phyloP scores from a whole-genome alignment of 2,329 filamentous ascomycete species.

The Coniochaeta hoffmannii region DNA sequence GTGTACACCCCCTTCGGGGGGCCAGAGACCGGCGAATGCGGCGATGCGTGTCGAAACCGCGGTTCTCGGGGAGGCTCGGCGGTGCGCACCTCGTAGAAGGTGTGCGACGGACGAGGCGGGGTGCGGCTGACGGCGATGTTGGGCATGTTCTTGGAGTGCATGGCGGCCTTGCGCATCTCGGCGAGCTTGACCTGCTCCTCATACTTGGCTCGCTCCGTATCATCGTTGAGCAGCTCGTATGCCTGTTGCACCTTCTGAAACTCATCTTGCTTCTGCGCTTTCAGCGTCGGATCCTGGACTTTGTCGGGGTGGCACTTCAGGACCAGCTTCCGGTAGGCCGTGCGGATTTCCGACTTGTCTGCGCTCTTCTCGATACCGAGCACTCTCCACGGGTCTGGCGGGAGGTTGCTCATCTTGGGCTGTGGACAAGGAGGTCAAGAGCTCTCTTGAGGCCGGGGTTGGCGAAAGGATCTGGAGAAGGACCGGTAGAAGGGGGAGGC shows the following conservation, averaged over 20 bases:
- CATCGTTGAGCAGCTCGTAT: slow-evolving; percentile 83
- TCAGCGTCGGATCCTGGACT: slow-evolving; percentile 68
- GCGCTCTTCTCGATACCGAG: slow-evolving; percentile 70
- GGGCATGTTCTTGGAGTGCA: slow-evolving; percentile 30
- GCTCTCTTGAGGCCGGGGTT: too few relatives aligned
- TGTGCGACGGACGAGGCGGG: slow-evolving; percentile 23
- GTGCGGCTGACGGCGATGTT: slow-evolving; percentile 37
- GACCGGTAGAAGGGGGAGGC: neutral
- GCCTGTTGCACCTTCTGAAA: slow-evolving; percentile 91
- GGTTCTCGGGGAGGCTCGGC: slow-evolving; percentile 31
- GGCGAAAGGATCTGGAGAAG: neutral
- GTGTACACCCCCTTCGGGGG: slow-evolving; percentile 17
- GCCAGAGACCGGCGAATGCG: slow-evolving; percentile 20
- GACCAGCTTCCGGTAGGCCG: slow-evolving; percentile 76
- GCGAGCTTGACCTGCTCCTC: slow-evolving; percentile 66
- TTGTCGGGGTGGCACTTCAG: slow-evolving; percentile 91
- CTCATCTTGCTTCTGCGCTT: slow-evolving; percentile 72
- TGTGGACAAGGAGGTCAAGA: neutral
- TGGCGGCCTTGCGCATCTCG: slow-evolving; percentile 45
- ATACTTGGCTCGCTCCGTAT: slow-evolving; percentile 64
- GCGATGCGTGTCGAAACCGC: slow-evolving; percentile 24
- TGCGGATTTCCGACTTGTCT: slow-evolving; percentile 63
- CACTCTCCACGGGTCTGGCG: slow-evolving; percentile 71
- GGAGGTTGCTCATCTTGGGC: slow-evolving; percentile 36
- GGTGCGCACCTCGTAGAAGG: slow-evolving; percentile 39